Evolutionary conservation across 2,329 filamentous ascomycete species (phyloP).

Genomic region (Tolypocladium album): DNA sequence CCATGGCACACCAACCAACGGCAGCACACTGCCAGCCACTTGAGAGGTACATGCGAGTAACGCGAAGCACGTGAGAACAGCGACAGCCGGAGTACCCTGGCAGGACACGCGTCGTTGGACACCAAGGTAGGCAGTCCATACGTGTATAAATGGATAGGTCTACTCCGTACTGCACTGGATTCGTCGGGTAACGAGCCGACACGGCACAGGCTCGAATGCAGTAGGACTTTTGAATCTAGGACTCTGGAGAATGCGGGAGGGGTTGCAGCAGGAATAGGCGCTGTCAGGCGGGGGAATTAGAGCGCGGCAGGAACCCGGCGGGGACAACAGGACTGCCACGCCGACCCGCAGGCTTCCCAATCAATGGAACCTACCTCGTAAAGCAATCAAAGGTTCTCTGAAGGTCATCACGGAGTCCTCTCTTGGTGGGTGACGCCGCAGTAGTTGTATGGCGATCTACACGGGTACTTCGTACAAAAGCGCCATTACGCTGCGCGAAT

Average conservation of each 20-base stretch:
- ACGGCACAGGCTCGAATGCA: neutral
- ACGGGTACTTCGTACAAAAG: neutral
- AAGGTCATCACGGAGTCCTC: no score
- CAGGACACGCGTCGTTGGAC: neutral
- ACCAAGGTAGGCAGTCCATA: neutral
- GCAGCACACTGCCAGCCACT: neutral
- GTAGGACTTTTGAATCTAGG: neutral
- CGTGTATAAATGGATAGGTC: no score
- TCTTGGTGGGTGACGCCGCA: no score
- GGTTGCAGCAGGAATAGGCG: neutral
- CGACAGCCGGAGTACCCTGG: neutral
- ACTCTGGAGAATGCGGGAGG: neutral
- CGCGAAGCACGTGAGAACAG: neutral
- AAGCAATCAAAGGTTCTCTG: neutral
- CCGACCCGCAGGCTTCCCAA: neutral
- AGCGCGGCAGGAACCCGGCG: neutral
- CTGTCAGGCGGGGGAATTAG: neutral
- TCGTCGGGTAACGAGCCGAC: neutral
- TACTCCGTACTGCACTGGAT: no score
- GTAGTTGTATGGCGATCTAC: no score
- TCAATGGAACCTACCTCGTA: no score
- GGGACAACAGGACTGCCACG: neutral
- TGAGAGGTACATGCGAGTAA: neutral
- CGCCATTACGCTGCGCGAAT: neutral
- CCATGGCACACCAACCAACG: neutral